Conservation (phyloP, 2,329 filamentous ascomycete genomes). For the Cylindrodendrum hubeiense region DNA sequence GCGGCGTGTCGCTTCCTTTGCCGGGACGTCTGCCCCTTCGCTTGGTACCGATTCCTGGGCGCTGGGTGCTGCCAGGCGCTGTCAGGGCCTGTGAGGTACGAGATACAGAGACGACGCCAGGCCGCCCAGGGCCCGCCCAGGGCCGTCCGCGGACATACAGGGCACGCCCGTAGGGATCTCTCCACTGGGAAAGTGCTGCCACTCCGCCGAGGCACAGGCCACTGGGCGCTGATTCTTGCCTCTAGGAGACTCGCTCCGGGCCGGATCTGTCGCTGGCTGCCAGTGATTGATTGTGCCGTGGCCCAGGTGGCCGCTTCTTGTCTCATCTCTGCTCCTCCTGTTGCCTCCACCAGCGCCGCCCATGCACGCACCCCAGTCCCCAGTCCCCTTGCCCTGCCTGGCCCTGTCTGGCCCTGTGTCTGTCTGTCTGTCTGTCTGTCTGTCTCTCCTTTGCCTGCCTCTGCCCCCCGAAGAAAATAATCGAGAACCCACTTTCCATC, state of each 20-base stretch:
- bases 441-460: too few species aligned
- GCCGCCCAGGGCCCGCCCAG: neutral
- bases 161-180: neutral
- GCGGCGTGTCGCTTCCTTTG: conserved; percentile 6
- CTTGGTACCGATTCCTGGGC: conserved; percentile 25
- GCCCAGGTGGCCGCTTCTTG: neutral
- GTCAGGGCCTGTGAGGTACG: conserved; percentile 11
- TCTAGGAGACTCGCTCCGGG: conserved; percentile 17
- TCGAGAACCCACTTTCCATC: neutral
- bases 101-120: neutral
- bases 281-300: conserved; percentile 10
- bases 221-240: conserved; percentile 23
- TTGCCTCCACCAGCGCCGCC: neutral
- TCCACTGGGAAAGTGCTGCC: conserved; percentile 16
- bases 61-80: conserved; percentile 19
- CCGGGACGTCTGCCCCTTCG: conserved; percentile 5
- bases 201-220: conserved; percentile 19
- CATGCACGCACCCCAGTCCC: neutral
- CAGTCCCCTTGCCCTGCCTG: neutral
- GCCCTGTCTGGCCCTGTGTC: too few species aligned
- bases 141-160: neutral
- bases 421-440: too few species aligned
- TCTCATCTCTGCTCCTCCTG: conserved; percentile 13
- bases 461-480: neutral
- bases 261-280: conserved; percentile 9